Base-by-base conservation (phyloP, 176 grass and related monocot species). In the Oryza meyeriana region DNA sequence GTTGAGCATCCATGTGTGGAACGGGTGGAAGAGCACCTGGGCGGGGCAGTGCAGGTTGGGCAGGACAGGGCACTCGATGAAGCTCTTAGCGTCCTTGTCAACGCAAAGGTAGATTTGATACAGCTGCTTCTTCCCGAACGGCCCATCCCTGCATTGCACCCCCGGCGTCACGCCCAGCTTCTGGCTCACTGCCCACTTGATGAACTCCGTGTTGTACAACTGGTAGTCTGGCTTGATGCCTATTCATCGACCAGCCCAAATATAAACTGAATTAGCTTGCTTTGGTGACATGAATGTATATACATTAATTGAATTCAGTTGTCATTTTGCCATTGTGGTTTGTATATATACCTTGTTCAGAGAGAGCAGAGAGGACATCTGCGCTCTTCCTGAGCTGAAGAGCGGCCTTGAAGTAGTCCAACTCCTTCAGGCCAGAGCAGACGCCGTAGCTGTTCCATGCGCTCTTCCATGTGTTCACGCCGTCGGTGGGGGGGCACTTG, bases 11-110 rank as follows among this genome's bases (percentile, higher is more conserved):
- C 86, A 84, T 13, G 16, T 78, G 40, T 64, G 48, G 80, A 71
- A 87, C 0, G 89, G 84, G 48, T 69, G 70, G 80, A 87, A 91
- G 40, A 91, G 28, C 61, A 66, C 66, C 5, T 79, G 12, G 0
- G 35, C 30, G 0, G 84, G 76, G 50, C 89, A 91, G 0, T 44
- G 61, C 6, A 84, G 72, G 20, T 12, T 22, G 2, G 68, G 89
- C 75, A 69, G 30, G 30, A 40, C 48, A 17, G 89, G 89, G 76
- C 89, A 91, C 39, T 87, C 55, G 63, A 91, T 76, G 84, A 87
- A 63, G 26, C 50, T 32, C 69, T 75, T 14, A 18, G 24, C 89
- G 41, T 84, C 52, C 31, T 79, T 87, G 70, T 69, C 64, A 1
- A 84, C 84, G 76, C 89, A 91, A 11, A 91, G 65, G 64, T 77